Evolutionary conservation across 331 rosid genomes (phyloP).

Genomic region (Dryas integrifolia): DNA sequence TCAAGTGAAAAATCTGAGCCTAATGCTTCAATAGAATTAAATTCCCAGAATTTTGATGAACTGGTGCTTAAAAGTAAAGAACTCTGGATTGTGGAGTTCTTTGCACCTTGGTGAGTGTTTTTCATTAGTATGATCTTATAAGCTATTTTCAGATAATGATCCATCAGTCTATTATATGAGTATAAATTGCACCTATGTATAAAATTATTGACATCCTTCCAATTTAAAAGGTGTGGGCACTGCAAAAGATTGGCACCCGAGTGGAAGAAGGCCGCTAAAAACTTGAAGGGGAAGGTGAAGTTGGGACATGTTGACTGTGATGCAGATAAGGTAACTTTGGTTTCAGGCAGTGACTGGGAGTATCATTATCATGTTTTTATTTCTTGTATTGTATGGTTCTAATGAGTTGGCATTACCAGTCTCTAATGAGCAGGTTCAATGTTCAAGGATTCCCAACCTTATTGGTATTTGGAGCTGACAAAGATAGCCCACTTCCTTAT

Average conservation of each 20-base stretch:
- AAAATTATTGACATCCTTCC: constrained; percentile 10
- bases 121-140: background rate
- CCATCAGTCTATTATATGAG: background rate
- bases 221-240: constrained; percentile 84
- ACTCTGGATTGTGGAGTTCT: constrained; percentile 96
- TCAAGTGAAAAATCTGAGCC: constrained; percentile 74
- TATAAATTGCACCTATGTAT: constrained; percentile 4
- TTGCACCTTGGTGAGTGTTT: constrained; percentile 84
- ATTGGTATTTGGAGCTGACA: constrained; percentile 91
- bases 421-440: constrained; percentile 92
- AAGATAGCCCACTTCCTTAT: constrained; percentile 78
- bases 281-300: constrained; percentile 83
- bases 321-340: constrained; percentile 69
- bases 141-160: background rate
- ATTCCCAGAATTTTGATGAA: constrained; percentile 79
- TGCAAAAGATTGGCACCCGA: constrained; percentile 96
- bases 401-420: constrained; percentile 50
- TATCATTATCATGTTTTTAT: background rate
- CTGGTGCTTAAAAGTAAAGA: constrained; percentile 88
- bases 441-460: constrained; percentile 99
- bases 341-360: background rate
- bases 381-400: constrained; percentile 32
- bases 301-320: constrained; percentile 98
- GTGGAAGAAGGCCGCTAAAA: constrained; percentile 86
- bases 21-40: constrained; percentile 72